A percentile compares a stretch with the other conserved stretches of the same genome.
phyloP scores from a whole-genome alignment of 768 basidiomycete genomes.

The Cytidiella melzeri region DNA sequence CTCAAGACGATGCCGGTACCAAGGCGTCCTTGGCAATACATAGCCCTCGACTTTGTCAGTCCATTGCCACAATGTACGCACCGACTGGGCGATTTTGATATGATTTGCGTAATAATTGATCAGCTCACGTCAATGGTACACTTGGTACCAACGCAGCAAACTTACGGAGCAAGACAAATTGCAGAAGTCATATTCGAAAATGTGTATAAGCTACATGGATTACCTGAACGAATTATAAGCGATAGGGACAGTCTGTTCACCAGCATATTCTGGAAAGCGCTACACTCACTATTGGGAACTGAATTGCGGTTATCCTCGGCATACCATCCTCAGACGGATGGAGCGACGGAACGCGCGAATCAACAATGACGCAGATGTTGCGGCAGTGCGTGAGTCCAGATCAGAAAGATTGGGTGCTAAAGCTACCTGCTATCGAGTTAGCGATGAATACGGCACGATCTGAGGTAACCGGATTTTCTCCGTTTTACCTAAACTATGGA shows the following conservation, averaged over 20 bases:
- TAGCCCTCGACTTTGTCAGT: slow-evolving; percentile 36
- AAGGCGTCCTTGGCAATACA: slow-evolving; percentile 28
- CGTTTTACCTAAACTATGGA: slow-evolving; percentile 24
- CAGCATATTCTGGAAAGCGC: slow-evolving; percentile 29
- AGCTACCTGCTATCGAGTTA: too few relatives aligned
- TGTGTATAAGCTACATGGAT: slow-evolving; percentile 20
- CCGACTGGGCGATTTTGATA: slow-evolving; percentile 25
- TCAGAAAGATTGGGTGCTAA: too few relatives aligned
- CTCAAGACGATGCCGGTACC: slow-evolving; percentile 24
- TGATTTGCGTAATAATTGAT: slow-evolving; percentile 20
- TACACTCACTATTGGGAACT: too few relatives aligned
- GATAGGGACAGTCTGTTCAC: slow-evolving; percentile 32
- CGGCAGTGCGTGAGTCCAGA: too few relatives aligned
- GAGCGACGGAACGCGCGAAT: too few relatives aligned
- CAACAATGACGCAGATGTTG: too few relatives aligned
- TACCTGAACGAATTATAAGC: too few relatives aligned
- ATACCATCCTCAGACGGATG: too few relatives aligned
- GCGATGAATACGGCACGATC: slow-evolving; percentile 28
- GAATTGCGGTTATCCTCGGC: too few relatives aligned
- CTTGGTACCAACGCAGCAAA: too few relatives aligned
- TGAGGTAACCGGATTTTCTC: slow-evolving; percentile 29
- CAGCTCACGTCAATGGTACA: too few relatives aligned
- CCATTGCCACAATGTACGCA: slow-evolving; percentile 25
- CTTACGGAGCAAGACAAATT: too few relatives aligned
- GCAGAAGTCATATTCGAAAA: slow-evolving; percentile 14